Conservation (phyloP, 768 basidiomycete genomes). For the Kwoniella bestiolae region DNA sequence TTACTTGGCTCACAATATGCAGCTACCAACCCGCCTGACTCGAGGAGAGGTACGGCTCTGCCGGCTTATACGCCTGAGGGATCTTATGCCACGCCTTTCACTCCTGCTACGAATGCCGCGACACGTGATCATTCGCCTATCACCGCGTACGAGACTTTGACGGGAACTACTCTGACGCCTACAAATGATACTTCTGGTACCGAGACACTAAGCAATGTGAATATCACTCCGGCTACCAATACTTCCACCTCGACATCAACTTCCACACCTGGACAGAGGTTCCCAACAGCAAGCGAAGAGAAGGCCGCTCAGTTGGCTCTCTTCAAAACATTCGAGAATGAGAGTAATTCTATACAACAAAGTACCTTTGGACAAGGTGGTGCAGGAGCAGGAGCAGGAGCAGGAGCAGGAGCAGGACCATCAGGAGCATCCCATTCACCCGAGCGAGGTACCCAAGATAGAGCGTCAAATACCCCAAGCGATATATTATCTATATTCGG, state of each 20-base stretch:
- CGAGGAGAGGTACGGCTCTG: constrained; percentile 16
- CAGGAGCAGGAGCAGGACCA: background rate
- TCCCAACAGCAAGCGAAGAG: constrained; percentile 21
- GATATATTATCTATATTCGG: constrained; percentile 17
- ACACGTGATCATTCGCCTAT: constrained; percentile 1
- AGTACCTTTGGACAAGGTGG: background rate
- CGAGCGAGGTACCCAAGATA: background rate
- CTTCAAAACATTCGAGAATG: constrained; percentile 7
- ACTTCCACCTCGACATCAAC: background rate
- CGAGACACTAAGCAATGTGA: background rate
- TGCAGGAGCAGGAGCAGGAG: background rate
- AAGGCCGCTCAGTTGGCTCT: constrained; percentile 20
- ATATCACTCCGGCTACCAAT: background rate
- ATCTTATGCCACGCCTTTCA: constrained; percentile 2
- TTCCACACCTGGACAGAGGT: background rate
- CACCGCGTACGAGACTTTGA: constrained; percentile 5
- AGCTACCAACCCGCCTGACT: constrained; percentile 11
- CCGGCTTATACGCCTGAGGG: constrained; percentile 28
- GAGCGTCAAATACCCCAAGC: constrained; percentile 9
- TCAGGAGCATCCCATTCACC: background rate
- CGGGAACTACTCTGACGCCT: constrained; percentile 1
- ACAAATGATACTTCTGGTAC: background rate
- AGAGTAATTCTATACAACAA: background rate
- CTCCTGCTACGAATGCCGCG: background rate
- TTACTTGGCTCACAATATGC: constrained; percentile 19